Percentiles rank a stretch among this genome's conserved stretches.
These are phyloP conservation scores for Apophysomyces trapeziformis DNA, from an alignment of 371 early-diverging fungal genomes.

Conservation along the genomic window DNA sequence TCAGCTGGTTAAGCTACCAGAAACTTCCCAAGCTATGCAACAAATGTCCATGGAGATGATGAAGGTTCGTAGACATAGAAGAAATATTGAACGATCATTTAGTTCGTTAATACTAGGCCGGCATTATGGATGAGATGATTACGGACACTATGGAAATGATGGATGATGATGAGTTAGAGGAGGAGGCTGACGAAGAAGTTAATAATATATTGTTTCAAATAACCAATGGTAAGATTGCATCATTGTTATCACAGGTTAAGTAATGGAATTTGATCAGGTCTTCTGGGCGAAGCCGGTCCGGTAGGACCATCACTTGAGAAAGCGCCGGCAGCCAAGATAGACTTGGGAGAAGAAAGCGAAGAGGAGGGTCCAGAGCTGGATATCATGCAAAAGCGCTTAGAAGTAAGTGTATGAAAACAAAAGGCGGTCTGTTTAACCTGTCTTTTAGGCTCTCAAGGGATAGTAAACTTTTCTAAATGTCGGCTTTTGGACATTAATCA, in stretches of 20 bases:
- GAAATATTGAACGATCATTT: neutral
- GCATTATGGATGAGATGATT: conserved; percentile 95
- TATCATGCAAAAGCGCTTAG: conserved; percentile 84
- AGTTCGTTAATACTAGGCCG: conserved; percentile 61
- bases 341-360: conserved; percentile 61
- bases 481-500: neutral
- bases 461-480: conserved; percentile 1
- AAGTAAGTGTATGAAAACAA: conserved; percentile 46
- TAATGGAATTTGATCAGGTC: conserved; percentile 40
- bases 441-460: conserved; percentile 4
- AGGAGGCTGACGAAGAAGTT: conserved; percentile 94
- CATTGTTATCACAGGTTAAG: neutral
- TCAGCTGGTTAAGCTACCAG: conserved; percentile 81
- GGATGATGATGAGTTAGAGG: conserved; percentile 92
- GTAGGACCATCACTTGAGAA: conserved; percentile 62
- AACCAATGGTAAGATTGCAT: conserved; percentile 76
- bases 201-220: conserved; percentile 87
- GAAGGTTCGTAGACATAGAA: conserved; percentile 58
- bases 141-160: conserved; percentile 86
- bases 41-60: conserved; percentile 96
- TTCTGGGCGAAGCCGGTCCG: conserved; percentile 71
- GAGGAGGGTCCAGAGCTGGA: conserved; percentile 81
- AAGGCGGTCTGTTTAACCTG: neutral
- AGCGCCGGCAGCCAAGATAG: conserved; percentile 43
- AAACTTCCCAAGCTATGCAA: conserved; percentile 82